Evolutionary conservation across 805 yeast genomes (phyloP).

Genomic region (Metschnikowia continentalis): DNA sequence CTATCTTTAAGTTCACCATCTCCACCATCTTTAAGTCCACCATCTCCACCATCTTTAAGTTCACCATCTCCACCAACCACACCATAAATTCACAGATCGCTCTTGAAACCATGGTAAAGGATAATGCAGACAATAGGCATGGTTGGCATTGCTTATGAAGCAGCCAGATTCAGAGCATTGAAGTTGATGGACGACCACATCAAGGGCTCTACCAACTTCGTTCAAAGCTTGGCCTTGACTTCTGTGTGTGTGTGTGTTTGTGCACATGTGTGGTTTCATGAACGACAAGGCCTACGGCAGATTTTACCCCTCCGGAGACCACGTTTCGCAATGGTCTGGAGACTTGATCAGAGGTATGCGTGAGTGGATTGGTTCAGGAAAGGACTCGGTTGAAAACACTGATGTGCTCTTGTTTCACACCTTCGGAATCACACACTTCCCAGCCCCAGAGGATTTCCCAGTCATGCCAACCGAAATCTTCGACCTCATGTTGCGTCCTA

Average conservation of each 20-base stretch:
- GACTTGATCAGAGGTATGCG: constrained; percentile 64
- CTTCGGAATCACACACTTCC: constrained; percentile 81
- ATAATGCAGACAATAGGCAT: constrained; percentile 19
- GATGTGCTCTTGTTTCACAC: constrained; percentile 77
- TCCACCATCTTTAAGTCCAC: too few species aligned
- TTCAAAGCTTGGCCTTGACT: constrained; percentile 73
- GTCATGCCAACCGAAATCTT: constrained; percentile 86
- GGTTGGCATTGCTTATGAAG: constrained; percentile 80
- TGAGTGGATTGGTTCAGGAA: constrained; percentile 64
- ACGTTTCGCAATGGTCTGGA: constrained; percentile 71
- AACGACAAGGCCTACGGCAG: constrained; percentile 48
- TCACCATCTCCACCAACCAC: too few species aligned
- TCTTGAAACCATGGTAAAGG: not conserved
- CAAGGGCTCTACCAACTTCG: constrained; percentile 62
- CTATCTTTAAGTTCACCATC: too few species aligned
- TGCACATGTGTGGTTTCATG: constrained; percentile 81
- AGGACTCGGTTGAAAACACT: constrained; percentile 55
- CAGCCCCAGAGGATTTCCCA: constrained; percentile 88
- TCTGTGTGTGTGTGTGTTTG: too few species aligned
- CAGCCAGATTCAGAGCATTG: constrained; percentile 67
- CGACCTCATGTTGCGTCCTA: constrained; percentile 68
- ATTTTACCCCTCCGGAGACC: constrained; percentile 77
- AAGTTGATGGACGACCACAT: constrained; percentile 49
- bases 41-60: too few species aligned
- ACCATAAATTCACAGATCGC: too few species aligned